A percentile compares a stretch with the other conserved stretches of the same genome.
phyloP scores from a whole-genome alignment of 352 stramenopile species.

The Phytophthora tubulina region DNA sequence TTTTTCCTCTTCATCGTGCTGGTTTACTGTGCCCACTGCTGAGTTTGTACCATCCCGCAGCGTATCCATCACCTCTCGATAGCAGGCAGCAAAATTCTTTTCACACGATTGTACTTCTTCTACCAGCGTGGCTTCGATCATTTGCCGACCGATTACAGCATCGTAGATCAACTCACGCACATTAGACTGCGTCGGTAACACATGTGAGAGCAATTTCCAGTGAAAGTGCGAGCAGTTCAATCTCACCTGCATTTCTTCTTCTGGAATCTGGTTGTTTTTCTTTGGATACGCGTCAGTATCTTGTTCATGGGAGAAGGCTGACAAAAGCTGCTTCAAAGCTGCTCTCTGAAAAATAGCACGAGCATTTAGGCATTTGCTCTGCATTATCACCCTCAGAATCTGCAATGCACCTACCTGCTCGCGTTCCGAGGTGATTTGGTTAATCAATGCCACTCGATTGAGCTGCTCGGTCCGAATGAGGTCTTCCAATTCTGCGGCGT shows the following conservation, averaged over 20 bases:
- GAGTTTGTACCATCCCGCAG: slow-evolving; percentile 27
- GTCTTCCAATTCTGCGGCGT: slow-evolving; percentile 58
- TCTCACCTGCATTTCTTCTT: slow-evolving; percentile 35
- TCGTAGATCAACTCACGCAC: slow-evolving; percentile 72
- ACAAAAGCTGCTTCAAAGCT: slow-evolving; percentile 65
- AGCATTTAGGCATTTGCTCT: background rate
- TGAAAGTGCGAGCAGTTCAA: background rate
- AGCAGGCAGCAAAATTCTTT: slow-evolving; percentile 46
- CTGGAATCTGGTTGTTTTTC: slow-evolving; percentile 37
- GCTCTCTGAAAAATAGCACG: slow-evolving; percentile 35
- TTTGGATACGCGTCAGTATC: background rate
- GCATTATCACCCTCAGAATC: background rate
- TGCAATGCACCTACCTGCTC: slow-evolving; percentile 55
- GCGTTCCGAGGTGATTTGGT: slow-evolving; percentile 62
- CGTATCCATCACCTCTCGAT: slow-evolving; percentile 41
- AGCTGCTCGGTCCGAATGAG: slow-evolving; percentile 62
- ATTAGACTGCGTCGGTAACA: slow-evolving; percentile 29
- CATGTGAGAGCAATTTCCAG: slow-evolving; percentile 6
- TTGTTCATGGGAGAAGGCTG: slow-evolving; percentile 25
- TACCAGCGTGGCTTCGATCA: slow-evolving; percentile 69
- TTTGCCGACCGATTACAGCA: slow-evolving; percentile 73
- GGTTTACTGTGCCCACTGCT: slow-evolving; percentile 13
- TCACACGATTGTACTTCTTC: slow-evolving; percentile 58
- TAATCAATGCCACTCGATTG: slow-evolving; percentile 59
- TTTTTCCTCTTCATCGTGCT: slow-evolving; percentile 28